Conservation (phyloP, 2,329 filamentous ascomycete genomes). For the Aspergillus persii region DNA sequence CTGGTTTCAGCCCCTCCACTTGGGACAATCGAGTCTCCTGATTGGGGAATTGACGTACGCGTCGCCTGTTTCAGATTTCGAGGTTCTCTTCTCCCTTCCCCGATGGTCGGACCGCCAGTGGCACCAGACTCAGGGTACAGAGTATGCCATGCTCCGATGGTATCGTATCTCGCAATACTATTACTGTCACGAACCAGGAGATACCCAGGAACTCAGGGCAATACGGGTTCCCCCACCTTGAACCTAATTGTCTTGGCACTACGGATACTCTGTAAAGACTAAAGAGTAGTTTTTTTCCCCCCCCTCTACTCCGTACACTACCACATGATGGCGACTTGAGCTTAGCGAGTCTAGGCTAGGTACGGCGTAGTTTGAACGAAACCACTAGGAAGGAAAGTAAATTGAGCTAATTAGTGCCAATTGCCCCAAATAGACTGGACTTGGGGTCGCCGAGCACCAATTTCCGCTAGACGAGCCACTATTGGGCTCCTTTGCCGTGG, state of each 20-base stretch:
- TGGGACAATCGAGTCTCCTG: neutral
- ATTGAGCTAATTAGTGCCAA: neutral
- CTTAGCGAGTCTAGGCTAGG: neutral
- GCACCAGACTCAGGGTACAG: neutral
- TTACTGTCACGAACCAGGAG: no score
- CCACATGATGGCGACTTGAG: neutral
- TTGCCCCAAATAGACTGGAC: neutral
- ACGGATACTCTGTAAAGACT: no score
- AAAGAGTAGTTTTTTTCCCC: no score
- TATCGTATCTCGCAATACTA: no score
- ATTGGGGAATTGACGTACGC: conserved; percentile 14
- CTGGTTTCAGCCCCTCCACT: conserved; percentile 2
- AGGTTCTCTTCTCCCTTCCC: conserved; percentile 4
- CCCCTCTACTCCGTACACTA: no score
- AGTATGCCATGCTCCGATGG: neutral
- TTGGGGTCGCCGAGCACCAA: neutral
- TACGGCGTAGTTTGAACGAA: neutral
- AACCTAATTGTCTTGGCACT: no score
- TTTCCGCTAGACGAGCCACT: neutral
- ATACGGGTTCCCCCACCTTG: no score
- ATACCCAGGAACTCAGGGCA: no score
- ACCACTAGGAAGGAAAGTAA: neutral
- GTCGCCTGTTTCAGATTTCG: conserved; percentile 22
- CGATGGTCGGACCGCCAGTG: neutral
- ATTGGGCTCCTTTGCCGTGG: neutral